Evolutionary conservation across 108 stramenopile genomes (phyloP), one percentile per base, ranked within the genome.

Genomic region (Cyclostephanos tholiformis): DNA sequence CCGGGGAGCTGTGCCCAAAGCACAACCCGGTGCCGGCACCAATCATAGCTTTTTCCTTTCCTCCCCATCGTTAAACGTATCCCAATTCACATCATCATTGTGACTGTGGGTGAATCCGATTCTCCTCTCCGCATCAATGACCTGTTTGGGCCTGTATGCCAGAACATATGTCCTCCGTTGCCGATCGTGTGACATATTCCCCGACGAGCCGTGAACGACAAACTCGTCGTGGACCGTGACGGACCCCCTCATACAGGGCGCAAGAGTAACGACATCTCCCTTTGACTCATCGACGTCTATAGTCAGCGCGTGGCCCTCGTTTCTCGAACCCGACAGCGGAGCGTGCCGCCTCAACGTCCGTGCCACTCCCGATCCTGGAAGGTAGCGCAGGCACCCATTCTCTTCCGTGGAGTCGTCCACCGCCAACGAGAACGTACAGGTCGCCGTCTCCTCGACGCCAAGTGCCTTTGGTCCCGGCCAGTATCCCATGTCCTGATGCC

Each of bases 1-100:
- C 41, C 41, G 8, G 4, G 41, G 41, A 32, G 32, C 32, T 41
- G 12, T n/a, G n/a, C n/a, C n/a, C n/a, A n/a, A n/a, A n/a, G n/a
- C 41, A 12, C 44, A 46, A 4, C 13, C 32, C 32, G 3, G 44
- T 46, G 44, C 44, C 16, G 44, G 0, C 13, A 16, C 44, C 20
- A 63, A 2, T 63, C 62, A 63, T 43, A 26, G 19, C 69, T 71
- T 71, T 55, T 71, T 71, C 19, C 69, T 30, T 16, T 72, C 72
- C 26, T 79, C 44, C 35, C 67, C 73, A 59, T 87, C 82, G 25
- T 85, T 35, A 67, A 87, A 88, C 14, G 80, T 84, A 72, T 88
- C 87, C 87, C 89, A 90, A 57, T 90, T 86, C 44, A 84, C 80
- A 27, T 72, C 72, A 74, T 84, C 85, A 64, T 89, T 89, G 74